Percentiles rank a stretch among this genome's conserved stretches.
Evolutionary conservation across 208 protist genomes (phyloP).

Genomic region (Leishmania aethiopica): DNA sequence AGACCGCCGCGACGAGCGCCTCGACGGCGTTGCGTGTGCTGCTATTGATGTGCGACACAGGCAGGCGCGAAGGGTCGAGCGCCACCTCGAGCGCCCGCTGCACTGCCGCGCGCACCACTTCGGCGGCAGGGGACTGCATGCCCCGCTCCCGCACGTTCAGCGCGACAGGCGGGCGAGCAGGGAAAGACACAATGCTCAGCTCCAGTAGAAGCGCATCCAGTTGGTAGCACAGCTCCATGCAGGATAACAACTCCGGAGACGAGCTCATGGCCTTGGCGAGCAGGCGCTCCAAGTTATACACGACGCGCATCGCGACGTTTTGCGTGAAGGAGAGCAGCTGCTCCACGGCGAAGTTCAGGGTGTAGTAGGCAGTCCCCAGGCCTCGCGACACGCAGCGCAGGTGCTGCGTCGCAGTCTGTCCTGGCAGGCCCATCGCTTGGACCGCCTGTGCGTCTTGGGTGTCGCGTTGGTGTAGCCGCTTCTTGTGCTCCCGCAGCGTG

Average conservation of each 20-base stretch:
- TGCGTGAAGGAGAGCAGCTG: conserved; percentile 75
- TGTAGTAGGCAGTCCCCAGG: conserved; percentile 77
- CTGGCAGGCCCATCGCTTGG: conserved; percentile 35
- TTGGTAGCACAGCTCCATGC: conserved; percentile 62
- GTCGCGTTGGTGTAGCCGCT: conserved; percentile 60
- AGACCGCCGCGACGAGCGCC: conserved; percentile 62
- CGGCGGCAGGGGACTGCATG: conserved; percentile 25
- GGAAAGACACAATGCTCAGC: conserved; percentile 61
- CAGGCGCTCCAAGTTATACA: conserved; percentile 62
- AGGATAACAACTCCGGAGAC: conserved; percentile 35
- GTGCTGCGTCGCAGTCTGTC: conserved; percentile 14
- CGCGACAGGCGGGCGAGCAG: conserved; percentile 17
- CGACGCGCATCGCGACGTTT: conserved; percentile 41
- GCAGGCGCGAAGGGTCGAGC: conserved; percentile 57
- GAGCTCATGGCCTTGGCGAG: conserved; percentile 14
- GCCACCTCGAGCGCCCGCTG: conserved; percentile 50
- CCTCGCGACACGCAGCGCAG: conserved; percentile 43
- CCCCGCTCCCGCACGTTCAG: conserved; percentile 25
- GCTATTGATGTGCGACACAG: conserved; percentile 51
- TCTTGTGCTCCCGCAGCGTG: conserved; percentile 65
- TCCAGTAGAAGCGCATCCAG: conserved; percentile 68
- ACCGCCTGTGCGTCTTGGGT: conserved; percentile 42
- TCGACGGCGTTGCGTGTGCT: conserved; percentile 68
- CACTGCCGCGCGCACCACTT: conserved; percentile 48
- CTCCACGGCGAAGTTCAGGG: conserved; percentile 79